Evolutionary conservation across 179 eudicot genomes (phyloP).

Genomic region (Beta macrorhiza): DNA sequence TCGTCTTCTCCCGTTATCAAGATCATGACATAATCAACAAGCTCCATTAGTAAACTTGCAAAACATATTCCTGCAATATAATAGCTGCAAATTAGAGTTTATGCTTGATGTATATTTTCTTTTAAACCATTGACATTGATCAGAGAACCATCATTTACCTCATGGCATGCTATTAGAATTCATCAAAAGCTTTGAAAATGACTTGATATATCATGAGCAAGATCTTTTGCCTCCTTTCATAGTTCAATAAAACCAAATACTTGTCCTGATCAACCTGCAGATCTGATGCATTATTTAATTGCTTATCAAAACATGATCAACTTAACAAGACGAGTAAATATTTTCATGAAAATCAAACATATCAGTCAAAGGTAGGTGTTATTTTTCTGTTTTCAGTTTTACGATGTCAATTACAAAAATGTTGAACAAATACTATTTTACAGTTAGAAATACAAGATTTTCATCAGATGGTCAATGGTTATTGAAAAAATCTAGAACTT

Average conservation of each 20-base stretch:
- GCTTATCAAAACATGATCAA: neutral
- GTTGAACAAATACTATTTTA: slow-evolving; percentile 13
- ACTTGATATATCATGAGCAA: neutral
- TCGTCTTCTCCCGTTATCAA: neutral
- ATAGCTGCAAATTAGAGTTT: neutral
- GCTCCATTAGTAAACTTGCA: neutral
- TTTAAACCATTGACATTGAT: neutral
- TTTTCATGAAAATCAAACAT: slow-evolving; percentile 7
- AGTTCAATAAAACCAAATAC: too few relatives aligned
- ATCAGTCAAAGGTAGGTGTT: slow-evolving; percentile 25
- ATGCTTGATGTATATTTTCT: neutral
- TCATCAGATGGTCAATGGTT: slow-evolving; percentile 21
- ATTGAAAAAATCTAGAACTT: slow-evolving; percentile 1
- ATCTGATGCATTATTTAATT: neutral
- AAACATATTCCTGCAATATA: neutral
- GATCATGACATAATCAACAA: neutral
- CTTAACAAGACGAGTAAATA: neutral
- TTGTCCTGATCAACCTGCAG: neutral
- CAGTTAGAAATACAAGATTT: slow-evolving; percentile 17
- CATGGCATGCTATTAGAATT: neutral
- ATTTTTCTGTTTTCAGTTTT: slow-evolving; percentile 22
- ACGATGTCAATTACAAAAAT: slow-evolving; percentile 21
- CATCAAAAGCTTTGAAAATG: neutral
- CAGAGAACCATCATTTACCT: neutral
- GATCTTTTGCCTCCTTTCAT: neutral